A percentile compares a stretch with the other conserved stretches of the same genome.
Conservation (phyloP, 306 rosid genomes). For the Cercis canadensis region DNA sequence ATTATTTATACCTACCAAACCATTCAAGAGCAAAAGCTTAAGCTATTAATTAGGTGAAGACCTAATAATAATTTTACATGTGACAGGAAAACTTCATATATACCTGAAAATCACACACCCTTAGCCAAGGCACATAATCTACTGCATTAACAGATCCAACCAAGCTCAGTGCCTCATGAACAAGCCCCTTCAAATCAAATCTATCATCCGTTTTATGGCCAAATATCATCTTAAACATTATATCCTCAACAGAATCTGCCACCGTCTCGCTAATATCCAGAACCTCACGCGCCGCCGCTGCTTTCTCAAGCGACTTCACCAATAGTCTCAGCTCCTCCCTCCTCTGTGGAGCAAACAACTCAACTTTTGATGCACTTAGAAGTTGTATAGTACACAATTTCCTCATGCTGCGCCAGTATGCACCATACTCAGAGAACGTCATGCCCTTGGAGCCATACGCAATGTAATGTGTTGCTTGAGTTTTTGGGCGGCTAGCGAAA, state of each 20-base stretch:
- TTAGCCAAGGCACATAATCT: conserved; percentile 48
- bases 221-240: conserved; percentile 35
- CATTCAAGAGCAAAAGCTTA: no score
- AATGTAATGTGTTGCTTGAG: conserved; percentile 26
- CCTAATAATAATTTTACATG: no score
- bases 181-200: no score
- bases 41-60: no score
- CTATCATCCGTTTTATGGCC: conserved; percentile 28
- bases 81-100: background rate
- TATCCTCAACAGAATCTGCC: conserved; percentile 11
- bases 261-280: conserved; percentile 38
- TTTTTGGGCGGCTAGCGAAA: conserved; percentile 37
- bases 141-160: conserved; percentile 42
- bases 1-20: no score
- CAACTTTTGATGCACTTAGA: conserved; percentile 37
- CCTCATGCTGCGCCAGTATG: conserved; percentile 49
- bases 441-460: conserved; percentile 40
- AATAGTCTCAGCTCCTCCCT: background rate
- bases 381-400: conserved; percentile 40
- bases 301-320: conserved; percentile 23
- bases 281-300: conserved; percentile 2
- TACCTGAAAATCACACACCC: conserved; percentile 49
- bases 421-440: conserved; percentile 33
- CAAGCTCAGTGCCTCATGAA: conserved; percentile 11
- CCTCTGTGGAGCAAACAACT: conserved; percentile 39